Evolutionary conservation across 441 rosid species (phyloP).

Genomic region (Gossypium schwendimanii): DNA sequence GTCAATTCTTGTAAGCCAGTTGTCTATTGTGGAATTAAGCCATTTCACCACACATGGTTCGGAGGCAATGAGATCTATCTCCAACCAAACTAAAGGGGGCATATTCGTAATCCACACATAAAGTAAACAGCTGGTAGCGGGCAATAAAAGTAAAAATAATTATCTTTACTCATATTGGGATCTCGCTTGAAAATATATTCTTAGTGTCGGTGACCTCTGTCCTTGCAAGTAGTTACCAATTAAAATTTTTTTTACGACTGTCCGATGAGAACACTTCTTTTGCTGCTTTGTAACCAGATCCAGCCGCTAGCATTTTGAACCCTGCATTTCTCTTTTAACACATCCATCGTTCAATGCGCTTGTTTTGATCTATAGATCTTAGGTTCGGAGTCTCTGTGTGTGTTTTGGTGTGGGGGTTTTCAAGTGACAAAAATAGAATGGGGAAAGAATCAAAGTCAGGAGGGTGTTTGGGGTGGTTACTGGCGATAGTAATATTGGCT

Average conservation of each 20-base stretch:
- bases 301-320: background rate
- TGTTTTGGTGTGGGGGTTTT: background rate
- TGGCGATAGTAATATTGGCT: constrained; percentile 41
- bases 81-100: background rate
- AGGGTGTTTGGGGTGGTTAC: constrained; percentile 61
- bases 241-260: background rate
- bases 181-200: background rate
- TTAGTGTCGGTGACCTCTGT: constrained; percentile 9
- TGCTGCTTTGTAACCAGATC: background rate
- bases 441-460: constrained; percentile 47
- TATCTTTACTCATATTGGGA: background rate
- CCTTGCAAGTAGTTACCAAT: background rate
- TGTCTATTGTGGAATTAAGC: background rate
- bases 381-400: background rate
- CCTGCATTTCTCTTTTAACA: background rate
- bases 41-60: background rate
- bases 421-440: constrained; percentile 24
- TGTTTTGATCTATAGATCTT: constrained; percentile 14
- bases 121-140: background rate
- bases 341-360: background rate
- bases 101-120: constrained; percentile 1
- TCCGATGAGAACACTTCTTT: background rate
- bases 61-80: background rate
- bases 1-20: background rate
- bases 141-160: background rate